Conservation (phyloP, 305 asterid genomes). For the Ilex paraguariensis region DNA sequence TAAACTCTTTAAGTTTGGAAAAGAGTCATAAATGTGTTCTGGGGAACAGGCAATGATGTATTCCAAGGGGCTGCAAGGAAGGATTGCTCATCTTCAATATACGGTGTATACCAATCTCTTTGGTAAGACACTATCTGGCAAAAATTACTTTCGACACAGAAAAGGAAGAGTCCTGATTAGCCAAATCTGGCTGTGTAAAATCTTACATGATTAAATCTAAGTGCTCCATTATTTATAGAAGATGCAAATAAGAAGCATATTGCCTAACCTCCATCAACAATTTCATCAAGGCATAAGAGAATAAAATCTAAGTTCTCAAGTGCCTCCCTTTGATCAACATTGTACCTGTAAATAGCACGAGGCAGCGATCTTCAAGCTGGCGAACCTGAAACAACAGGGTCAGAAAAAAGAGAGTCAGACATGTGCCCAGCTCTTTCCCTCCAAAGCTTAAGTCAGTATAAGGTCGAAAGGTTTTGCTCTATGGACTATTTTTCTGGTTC, state of each 20-base stretch:
- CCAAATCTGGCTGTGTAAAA: background rate
- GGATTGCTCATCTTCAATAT: background rate
- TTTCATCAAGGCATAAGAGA: slow-evolving; percentile 88
- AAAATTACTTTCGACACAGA: background rate
- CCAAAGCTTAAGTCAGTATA: too few species aligned
- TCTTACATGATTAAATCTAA: background rate
- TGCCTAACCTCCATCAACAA: slow-evolving; percentile 90
- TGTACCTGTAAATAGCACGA: slow-evolving; percentile 68
- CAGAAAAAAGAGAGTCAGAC: too few species aligned
- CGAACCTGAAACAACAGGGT: too few species aligned
- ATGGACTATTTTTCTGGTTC: too few species aligned
- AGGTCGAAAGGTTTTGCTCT: too few species aligned
- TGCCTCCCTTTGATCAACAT: slow-evolving; percentile 87
- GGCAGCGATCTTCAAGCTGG: too few species aligned
- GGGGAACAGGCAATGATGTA: too few species aligned
- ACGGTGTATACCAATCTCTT: background rate
- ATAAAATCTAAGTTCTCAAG: slow-evolving; percentile 92
- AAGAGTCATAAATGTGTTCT: too few species aligned
- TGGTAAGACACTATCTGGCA: too few species aligned
- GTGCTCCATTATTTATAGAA: too few species aligned
- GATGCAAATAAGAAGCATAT: slow-evolving; percentile 1
- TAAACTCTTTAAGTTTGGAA: too few species aligned
- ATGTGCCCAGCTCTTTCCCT: too few species aligned
- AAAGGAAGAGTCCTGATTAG: background rate
- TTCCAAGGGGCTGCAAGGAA: background rate